phyloP scores from a whole-genome alignment of 495 filamentous ascomycete species.

The Haplographium delicatum region DNA sequence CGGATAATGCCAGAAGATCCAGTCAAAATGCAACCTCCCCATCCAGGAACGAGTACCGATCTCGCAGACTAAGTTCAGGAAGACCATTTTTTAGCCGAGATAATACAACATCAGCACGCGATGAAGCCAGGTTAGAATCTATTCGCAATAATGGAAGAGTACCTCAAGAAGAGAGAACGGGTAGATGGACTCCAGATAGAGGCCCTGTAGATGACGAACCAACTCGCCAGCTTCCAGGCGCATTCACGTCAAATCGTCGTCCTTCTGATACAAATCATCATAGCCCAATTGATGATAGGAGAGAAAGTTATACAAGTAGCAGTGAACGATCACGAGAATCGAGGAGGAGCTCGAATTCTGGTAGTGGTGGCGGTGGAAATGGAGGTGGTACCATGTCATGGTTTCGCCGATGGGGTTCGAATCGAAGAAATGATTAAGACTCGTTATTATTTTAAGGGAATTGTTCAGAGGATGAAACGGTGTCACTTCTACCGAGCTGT shows the following conservation, averaged over 20 bases:
- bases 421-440: slow-evolving; percentile 12
- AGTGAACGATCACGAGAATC: slow-evolving; percentile 15
- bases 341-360: slow-evolving; percentile 11
- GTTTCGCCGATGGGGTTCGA: slow-evolving; percentile 27
- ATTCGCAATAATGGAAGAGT: slow-evolving; percentile 17
- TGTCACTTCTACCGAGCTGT: too few species aligned
- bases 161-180: slow-evolving; percentile 14
- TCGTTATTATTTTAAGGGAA: too few species aligned
- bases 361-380: slow-evolving; percentile 3
- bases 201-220: not conserved
- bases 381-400: slow-evolving; percentile 32
- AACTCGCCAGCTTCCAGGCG: not conserved
- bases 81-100: slow-evolving; percentile 2
- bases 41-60: slow-evolving; percentile 6
- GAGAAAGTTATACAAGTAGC: slow-evolving; percentile 14
- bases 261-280: slow-evolving; percentile 7
- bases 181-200: not conserved
- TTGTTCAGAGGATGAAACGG: too few species aligned
- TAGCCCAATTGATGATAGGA: slow-evolving; percentile 12
- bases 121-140: slow-evolving; percentile 25
- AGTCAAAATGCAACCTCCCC: slow-evolving; percentile 9
- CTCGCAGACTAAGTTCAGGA: slow-evolving; percentile 18
- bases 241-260: too few species aligned
- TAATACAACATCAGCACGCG: slow-evolving; percentile 8
- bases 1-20: slow-evolving; percentile 11